These are phyloP conservation scores for Globisporangium sylvaticum DNA, from an alignment of 352 stramenopile genomes.

Conservation along the genomic window DNA sequence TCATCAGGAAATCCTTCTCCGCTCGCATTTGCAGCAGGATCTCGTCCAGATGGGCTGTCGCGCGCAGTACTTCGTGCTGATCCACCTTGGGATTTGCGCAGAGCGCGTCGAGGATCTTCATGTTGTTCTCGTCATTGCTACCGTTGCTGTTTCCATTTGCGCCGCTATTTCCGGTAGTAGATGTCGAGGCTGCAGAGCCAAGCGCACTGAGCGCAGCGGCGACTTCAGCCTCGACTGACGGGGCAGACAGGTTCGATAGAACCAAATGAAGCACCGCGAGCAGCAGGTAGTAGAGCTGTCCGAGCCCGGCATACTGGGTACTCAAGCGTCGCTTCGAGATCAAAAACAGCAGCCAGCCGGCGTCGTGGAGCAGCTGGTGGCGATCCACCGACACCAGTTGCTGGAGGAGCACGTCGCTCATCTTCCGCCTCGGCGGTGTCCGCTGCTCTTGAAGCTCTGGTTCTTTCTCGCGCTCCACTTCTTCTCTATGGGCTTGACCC, in stretches of 20 bases:
- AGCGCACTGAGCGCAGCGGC: conserved; percentile 74
- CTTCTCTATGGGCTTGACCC: conserved; percentile 23
- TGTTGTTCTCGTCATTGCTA: conserved; percentile 16
- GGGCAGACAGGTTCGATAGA: conserved; percentile 29
- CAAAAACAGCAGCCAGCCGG: conserved; percentile 76
- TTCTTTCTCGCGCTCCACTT: conserved; percentile 14
- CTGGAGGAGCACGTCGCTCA: conserved; percentile 9
- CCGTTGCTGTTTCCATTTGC: not conserved
- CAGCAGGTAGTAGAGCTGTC: conserved; percentile 72
- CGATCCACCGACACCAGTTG: conserved; percentile 13
- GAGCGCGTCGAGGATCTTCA: conserved; percentile 39
- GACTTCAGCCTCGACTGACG: conserved; percentile 74
- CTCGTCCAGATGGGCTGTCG: conserved; percentile 32
- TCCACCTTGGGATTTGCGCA: conserved; percentile 51
- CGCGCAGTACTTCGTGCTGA: conserved; percentile 34
- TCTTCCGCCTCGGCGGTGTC: conserved; percentile 15
- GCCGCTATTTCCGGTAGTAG: not conserved
- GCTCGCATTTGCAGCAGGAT: conserved; percentile 38
- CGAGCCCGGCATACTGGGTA: conserved; percentile 49
- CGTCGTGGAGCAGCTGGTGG: conserved; percentile 47
- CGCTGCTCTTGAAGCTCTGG: conserved; percentile 6
- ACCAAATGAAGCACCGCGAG: conserved; percentile 72
- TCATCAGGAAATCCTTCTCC: conserved; percentile 20
- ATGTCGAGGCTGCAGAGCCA: conserved; percentile 17
- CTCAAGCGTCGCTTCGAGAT: conserved; percentile 45